A percentile compares a stretch with the other conserved stretches of the same genome.
phyloP scores from a whole-genome alignment of 2,329 filamentous ascomycete species.

The Colletotrichum liaoningense region DNA sequence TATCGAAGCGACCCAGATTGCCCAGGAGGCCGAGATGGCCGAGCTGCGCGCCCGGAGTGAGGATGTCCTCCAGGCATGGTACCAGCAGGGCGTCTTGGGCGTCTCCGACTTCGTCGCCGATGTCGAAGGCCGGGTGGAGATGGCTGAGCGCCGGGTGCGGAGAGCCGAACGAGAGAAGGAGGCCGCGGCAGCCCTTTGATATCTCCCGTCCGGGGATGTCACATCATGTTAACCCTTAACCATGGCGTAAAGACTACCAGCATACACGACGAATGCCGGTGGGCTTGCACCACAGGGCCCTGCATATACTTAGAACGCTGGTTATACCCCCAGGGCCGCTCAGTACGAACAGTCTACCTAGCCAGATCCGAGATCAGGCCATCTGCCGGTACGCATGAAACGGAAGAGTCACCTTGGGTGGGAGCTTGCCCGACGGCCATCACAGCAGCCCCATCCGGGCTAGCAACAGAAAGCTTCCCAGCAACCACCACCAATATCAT shows the following conservation, averaged over 20 bases:
- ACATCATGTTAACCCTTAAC: neutral
- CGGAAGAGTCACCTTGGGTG: neutral
- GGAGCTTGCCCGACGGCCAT: neutral
- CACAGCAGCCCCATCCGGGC: too few relatives aligned
- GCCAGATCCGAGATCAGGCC: neutral
- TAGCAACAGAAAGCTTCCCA: neutral
- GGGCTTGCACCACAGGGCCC: neutral
- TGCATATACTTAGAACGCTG: neutral
- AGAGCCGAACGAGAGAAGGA: slow-evolving; percentile 71
- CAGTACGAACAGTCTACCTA: neutral
- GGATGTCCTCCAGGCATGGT: slow-evolving; percentile 74
- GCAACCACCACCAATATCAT: neutral
- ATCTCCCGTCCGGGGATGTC: neutral
- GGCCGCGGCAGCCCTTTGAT: slow-evolving; percentile 45
- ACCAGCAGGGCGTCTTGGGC: slow-evolving; percentile 76
- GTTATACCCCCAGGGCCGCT: neutral
- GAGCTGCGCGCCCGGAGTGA: slow-evolving; percentile 74
- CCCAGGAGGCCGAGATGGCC: slow-evolving; percentile 72
- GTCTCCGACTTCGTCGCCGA: slow-evolving; percentile 77
- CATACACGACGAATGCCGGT: neutral
- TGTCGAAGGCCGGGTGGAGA: slow-evolving; percentile 75
- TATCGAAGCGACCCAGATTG: slow-evolving; percentile 68
- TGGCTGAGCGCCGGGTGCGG: slow-evolving; percentile 73
- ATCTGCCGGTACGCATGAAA: slow-evolving; percentile 10
- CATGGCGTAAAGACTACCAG: neutral